Conservation (phyloP, 139 green algal genomes). For the Microglena sp. region DNA sequence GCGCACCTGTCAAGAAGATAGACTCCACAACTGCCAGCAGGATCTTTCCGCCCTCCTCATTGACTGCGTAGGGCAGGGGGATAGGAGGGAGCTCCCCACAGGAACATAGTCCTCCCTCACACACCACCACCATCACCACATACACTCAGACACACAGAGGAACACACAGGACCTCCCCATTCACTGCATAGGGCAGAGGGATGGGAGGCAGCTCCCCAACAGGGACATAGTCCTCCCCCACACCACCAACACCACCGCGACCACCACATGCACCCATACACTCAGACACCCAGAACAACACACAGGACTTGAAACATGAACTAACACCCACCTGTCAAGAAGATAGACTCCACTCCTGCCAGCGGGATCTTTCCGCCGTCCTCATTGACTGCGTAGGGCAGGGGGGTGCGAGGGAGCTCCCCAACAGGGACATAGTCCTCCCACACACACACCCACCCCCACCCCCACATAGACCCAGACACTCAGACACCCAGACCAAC, state of each 20-base stretch:
- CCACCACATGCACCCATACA: too few relatives aligned
- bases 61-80: constrained; percentile 22
- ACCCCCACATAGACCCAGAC: too few relatives aligned
- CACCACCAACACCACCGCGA: too few relatives aligned
- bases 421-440: constrained; percentile 32
- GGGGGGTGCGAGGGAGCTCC: constrained; percentile 17
- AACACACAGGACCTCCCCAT: too few relatives aligned
- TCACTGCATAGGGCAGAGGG: constrained; percentile 22
- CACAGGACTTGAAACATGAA: neutral
- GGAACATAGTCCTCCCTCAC: constrained; percentile 33
- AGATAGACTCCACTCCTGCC: constrained; percentile 37
- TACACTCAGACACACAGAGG: too few relatives aligned
- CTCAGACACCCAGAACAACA: neutral
- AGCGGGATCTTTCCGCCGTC: constrained; percentile 37
- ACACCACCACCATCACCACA: too few relatives aligned
- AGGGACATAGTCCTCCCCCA: constrained; percentile 31
- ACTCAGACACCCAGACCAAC: too few relatives aligned
- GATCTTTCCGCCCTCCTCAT: constrained; percentile 33
- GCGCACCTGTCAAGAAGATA: constrained; percentile 46
- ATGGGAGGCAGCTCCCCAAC: constrained; percentile 23
- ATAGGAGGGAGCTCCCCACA: constrained; percentile 23
- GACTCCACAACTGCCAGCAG: constrained; percentile 36
- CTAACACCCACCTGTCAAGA: constrained; percentile 39
- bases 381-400: constrained; percentile 27
- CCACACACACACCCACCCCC: too few relatives aligned